phyloP scores from a whole-genome alignment of 2,329 filamentous ascomycete genomes.

The Talaromyces sp. region DNA sequence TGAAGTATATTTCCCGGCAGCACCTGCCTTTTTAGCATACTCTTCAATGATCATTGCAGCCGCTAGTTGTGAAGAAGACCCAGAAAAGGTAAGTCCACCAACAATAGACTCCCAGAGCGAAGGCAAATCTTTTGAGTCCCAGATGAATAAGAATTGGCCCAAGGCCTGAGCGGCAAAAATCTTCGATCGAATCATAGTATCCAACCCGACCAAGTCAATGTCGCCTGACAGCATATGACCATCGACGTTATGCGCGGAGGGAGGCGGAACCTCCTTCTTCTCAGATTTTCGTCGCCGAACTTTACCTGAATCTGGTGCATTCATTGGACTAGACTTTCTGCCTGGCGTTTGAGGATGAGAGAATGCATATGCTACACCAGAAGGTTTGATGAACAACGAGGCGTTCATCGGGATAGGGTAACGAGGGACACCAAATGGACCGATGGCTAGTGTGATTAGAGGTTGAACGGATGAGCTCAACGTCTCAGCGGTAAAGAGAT shows the following conservation, averaged over 20 bases:
- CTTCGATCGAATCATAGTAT: slow-evolving; percentile 82
- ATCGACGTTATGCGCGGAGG: slow-evolving; percentile 88
- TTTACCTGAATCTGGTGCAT: slow-evolving; percentile 54
- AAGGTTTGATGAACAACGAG: slow-evolving; percentile 85
- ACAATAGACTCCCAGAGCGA: slow-evolving; percentile 64
- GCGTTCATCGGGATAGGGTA: slow-evolving; percentile 91
- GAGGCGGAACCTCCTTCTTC: slow-evolving; percentile 69
- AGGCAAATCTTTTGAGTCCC: slow-evolving; percentile 56
- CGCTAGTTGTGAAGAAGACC: slow-evolving; percentile 81
- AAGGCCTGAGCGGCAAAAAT: slow-evolving; percentile 84
- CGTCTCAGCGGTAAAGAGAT: slow-evolving; percentile 61
- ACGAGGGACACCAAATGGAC: slow-evolving; percentile 86
- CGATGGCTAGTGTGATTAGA: slow-evolving; percentile 79
- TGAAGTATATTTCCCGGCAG: slow-evolving; percentile 31
- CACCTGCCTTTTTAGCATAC: slow-evolving; percentile 61
- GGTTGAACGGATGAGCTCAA: slow-evolving; percentile 72
- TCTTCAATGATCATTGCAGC: slow-evolving; percentile 84
- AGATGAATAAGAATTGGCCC: slow-evolving; percentile 74
- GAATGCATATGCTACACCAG: slow-evolving; percentile 73
- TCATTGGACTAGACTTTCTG: slow-evolving; percentile 40
- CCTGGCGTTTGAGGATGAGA: slow-evolving; percentile 25
- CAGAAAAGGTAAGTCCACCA: slow-evolving; percentile 66
- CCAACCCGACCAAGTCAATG: slow-evolving; percentile 86
- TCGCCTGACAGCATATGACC: slow-evolving; percentile 98
- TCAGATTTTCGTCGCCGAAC: slow-evolving; percentile 80